Conservation (phyloP, 2,329 filamentous ascomycete genomes). For the Fusarium clavum region DNA sequence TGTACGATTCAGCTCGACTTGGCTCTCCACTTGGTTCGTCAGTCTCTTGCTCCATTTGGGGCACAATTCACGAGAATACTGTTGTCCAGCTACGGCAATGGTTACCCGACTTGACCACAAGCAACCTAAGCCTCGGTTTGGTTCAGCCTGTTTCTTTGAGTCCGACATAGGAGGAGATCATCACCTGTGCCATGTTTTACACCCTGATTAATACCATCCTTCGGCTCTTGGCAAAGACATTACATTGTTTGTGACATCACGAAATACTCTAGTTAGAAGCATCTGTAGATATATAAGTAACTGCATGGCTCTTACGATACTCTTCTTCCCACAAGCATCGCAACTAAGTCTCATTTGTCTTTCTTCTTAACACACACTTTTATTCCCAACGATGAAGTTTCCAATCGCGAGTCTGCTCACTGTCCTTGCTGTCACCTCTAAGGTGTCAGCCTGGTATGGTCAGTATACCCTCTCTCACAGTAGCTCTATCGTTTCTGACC, state of each 20-base stretch:
- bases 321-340: neutral
- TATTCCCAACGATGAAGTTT: neutral
- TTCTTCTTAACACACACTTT: neutral
- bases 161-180: neutral
- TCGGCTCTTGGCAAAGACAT: neutral
- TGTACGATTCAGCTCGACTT: neutral
- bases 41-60: neutral
- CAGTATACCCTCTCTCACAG: neutral
- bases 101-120: neutral
- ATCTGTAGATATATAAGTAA: neutral
- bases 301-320: no score
- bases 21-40: neutral
- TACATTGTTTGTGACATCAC: neutral
- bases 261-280: neutral
- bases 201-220: neutral
- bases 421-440: neutral
- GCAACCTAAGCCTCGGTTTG: neutral
- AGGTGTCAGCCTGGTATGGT: neutral
- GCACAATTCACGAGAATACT: neutral
- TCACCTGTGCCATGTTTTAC: neutral
- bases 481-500: neutral
- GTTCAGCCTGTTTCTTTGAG: neutral
- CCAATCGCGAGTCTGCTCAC: neutral
- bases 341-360: neutral
- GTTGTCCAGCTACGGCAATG: neutral